Evolutionary conservation across 2,329 filamentous ascomycete genomes (phyloP), one percentile per base, ranked within the genome.

Genomic region (Venturia asperata): DNA sequence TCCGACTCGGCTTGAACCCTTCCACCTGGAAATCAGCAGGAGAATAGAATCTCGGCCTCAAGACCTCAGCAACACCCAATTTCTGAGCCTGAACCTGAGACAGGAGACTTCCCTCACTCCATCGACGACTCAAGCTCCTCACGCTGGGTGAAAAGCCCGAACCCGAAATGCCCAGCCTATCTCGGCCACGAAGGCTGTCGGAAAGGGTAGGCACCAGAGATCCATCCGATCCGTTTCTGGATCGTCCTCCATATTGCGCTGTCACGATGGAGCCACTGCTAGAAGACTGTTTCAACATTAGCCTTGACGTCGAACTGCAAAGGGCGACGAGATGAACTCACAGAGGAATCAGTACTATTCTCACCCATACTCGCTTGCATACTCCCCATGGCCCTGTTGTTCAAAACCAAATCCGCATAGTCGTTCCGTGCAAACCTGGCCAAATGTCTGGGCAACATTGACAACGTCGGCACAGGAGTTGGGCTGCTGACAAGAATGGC

Each of bases 81-180:
- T 34, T 34, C 30, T 58, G 27, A 15, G 43, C 24, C 34, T 63
- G 61, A 2, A 17, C 24, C 61, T 49, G 45, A 19, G 61, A 27
- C 43, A 49, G 7, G 15, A 63, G 21, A 19, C 41, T 47, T 4
- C 41, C 43, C 24, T 63, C 61, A 37, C 61, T 63, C 61, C 61
- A 63, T 5, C 61, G 61, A 37, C 61, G 21, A 19, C 43, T 63
- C 9, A 63, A 27, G 60, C 41, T 61, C 30, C 56, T 39, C 56
- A 27, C 56, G 15, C 56, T 61, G 3, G 41, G 56, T 27, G 56
- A 21, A 7, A 34, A 55, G n/a, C 56, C 34, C 24, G 21, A 10
- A 27, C 21, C 47, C 11, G 47, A 27, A 1, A 52, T 27, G 13
- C 21, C 47, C 21, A 52, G 21, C 27, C 47, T 21, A 15, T 21